Percentiles rank a stretch among this genome's conserved stretches.
Evolutionary conservation across 257 asterid genomes (phyloP).

Genomic region (Ilex asprella): DNA sequence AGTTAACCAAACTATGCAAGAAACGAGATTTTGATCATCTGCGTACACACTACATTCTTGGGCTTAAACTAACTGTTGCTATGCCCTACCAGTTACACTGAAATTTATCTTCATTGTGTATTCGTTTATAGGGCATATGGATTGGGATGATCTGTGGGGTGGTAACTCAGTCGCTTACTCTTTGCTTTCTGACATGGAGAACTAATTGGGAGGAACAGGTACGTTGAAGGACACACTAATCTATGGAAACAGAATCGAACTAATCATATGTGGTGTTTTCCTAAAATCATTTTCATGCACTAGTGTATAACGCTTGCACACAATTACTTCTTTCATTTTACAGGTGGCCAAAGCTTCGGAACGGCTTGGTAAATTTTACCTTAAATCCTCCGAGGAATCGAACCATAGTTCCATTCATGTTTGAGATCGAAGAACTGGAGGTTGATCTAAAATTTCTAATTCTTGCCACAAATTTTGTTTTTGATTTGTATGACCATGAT

Average conservation of each 20-base stretch:
- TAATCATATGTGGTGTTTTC: no score
- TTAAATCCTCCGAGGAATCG: conserved; percentile 45
- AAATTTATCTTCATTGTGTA: no score
- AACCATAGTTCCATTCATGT: conserved; percentile 22
- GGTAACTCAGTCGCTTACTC: conserved; percentile 49
- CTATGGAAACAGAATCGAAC: background rate
- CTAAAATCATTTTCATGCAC: no score
- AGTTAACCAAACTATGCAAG: no score
- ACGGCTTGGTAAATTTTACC: conserved; percentile 46
- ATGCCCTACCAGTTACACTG: no score
- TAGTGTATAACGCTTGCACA: no score
- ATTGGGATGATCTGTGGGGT: conserved; percentile 73
- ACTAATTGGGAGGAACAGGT: conserved; percentile 78
- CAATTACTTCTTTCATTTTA: conserved; percentile 9
- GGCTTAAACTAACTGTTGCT: no score
- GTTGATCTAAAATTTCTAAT: no score
- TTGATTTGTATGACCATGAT: no score
- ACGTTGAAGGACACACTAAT: background rate
- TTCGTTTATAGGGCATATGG: conserved; percentile 68
- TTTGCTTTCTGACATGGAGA: conserved; percentile 63
- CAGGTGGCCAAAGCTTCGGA: conserved; percentile 39
- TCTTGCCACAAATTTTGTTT: no score
- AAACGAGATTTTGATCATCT: no score
- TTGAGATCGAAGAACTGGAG: conserved; percentile 10
- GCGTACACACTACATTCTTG: no score